phyloP scores from a whole-genome alignment of 2,329 filamentous ascomycete species.

The Lasiodiplodia hormozganensis region DNA sequence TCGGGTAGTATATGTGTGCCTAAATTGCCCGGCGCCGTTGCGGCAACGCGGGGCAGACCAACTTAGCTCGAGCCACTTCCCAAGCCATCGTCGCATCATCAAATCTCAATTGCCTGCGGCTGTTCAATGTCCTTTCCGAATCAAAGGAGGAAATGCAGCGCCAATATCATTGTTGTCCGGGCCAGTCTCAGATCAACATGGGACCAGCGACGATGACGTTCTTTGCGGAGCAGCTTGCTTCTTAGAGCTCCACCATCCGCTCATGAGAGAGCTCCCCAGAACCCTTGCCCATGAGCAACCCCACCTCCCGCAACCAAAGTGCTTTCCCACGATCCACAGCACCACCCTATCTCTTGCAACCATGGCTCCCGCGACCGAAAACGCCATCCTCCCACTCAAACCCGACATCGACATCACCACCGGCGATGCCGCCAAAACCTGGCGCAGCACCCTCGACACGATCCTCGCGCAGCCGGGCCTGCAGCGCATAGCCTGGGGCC shows the following conservation, averaged over 20 bases:
- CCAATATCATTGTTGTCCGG: not conserved
- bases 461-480: constrained; percentile 48
- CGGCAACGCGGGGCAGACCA: no score
- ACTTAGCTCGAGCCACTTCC: no score
- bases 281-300: not conserved
- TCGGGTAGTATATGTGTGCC: no score
- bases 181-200: not conserved
- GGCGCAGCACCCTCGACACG: constrained; percentile 43
- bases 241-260: not conserved
- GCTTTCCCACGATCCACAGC: not conserved
- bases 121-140: not conserved
- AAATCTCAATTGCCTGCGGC: not conserved
- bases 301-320: not conserved
- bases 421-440: constrained; percentile 37
- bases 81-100: no score
- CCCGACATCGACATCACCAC: constrained; percentile 38
- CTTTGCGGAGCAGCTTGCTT: not conserved
- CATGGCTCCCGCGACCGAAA: constrained; percentile 45
- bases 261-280: not conserved
- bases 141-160: not conserved
- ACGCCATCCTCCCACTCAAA: constrained; percentile 48
- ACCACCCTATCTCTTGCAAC: not conserved
- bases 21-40: no score
- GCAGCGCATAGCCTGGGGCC: constrained; percentile 46
- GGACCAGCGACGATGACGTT: not conserved